Evolutionary conservation across 1,284 basidiomycete species (phyloP), one percentile per base, ranked within the genome.

Genomic region (Veloporphyrellus conicus): DNA sequence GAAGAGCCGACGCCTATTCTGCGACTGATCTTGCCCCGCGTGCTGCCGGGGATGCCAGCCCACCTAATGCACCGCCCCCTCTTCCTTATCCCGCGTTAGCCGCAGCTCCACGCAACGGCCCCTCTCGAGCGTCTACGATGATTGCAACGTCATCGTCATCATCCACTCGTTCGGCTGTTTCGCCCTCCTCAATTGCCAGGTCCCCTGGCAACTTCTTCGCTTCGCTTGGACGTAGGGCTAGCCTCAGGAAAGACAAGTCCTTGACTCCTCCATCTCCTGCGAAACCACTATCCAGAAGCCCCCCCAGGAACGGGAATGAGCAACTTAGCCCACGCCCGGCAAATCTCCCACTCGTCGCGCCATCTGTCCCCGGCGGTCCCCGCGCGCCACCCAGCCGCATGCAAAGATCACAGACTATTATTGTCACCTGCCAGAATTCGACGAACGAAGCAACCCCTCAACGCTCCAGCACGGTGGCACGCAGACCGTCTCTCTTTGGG

Each of bases 81-180:
- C 74, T 94, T 25, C 91, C 91, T 1, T 94, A 93, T 61, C 84
- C 84, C 3, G 75, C 78, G 20, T 69, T 87, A 22, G 77, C 71
- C 18, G 60, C 57, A 52, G 58, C 57, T 41, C 55, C 62, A 32
- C 62, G 58, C 12, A 58, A 43, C 22, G 71, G 18, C 45, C 60
- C 42, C 40, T 70, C 51, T 32, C 61, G 54, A 50, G 48, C 59
- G 46, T 50, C 59, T 42, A 58, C 58, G 25, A 62, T 66, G 7
- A 67, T 66, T 40, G 63, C 64, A 41, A 61, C 66, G 8, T 66
- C 71, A 1, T 66, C 70, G 1, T 52, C 69, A 6, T 62, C 69
- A n/a, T 68, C 63, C 53, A 14, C 43, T 49, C 60, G 59, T 57
- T 52, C 54, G 12, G 44, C 55, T 54, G 54, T 57, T 45, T 60